These are phyloP conservation scores for Neofusicoccum cordaticola DNA, from an alignment of 2,329 filamentous ascomycete genomes.

Conservation along the genomic window DNA sequence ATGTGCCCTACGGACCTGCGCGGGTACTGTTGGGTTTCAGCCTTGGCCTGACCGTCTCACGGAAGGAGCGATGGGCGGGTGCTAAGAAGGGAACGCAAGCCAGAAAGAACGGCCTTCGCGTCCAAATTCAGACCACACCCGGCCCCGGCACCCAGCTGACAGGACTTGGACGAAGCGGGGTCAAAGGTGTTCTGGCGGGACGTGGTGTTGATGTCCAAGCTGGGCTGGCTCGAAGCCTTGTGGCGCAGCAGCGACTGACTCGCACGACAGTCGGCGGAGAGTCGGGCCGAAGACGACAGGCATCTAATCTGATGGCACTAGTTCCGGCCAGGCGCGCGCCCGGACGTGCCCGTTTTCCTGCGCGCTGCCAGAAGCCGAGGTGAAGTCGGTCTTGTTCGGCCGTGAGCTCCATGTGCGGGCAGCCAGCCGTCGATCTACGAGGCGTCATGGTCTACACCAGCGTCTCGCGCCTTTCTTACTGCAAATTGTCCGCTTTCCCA, in stretches of 20 bases:
- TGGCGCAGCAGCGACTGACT: constrained; percentile 1
- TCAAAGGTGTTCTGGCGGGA: not conserved
- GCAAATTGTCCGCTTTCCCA: not conserved
- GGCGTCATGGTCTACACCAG: constrained; percentile 7
- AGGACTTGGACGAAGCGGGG: not conserved
- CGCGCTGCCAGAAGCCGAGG: constrained; percentile 10
- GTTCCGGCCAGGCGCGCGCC: not conserved
- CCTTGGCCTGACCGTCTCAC: not conserved
- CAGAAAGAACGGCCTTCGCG: not conserved
- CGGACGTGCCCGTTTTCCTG: not conserved
- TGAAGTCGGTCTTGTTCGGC: constrained; percentile 14
- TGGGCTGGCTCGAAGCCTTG: not conserved
- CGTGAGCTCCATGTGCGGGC: constrained; percentile 15
- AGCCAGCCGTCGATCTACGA: constrained; percentile 10
- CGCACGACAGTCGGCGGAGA: not conserved
- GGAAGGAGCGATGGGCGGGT: constrained; percentile 3
- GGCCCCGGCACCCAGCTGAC: not conserved
- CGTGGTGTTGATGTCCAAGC: constrained; percentile 4
- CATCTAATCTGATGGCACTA: constrained; percentile 10
- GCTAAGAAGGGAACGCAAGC: not conserved
- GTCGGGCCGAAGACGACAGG: not conserved
- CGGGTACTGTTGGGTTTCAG: not conserved
- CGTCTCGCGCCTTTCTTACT: constrained; percentile 2
- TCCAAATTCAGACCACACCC: not conserved
- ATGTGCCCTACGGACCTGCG: not conserved